Conservation (phyloP, 192 early-diverging fungal species). For the Phycomyces nitens region DNA sequence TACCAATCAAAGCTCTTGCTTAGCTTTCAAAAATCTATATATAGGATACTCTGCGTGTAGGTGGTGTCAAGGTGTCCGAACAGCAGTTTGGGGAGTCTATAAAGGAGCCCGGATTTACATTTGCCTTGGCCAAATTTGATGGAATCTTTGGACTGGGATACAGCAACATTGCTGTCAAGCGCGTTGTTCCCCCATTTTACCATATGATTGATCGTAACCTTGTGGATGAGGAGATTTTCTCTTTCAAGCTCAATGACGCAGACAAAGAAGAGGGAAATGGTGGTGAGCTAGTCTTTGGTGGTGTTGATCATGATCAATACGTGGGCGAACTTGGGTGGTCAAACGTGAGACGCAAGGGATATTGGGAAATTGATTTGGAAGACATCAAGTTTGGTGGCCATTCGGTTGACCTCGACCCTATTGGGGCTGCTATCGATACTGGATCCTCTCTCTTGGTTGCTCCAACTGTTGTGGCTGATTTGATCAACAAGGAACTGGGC, state of each 20-base stretch:
- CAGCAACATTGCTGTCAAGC: slow-evolving; percentile 81
- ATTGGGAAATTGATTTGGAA: slow-evolving; percentile 96
- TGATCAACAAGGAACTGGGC: slow-evolving; percentile 88
- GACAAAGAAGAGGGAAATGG: slow-evolving; percentile 50
- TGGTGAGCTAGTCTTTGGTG: slow-evolving; percentile 93
- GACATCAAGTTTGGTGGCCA: slow-evolving; percentile 75
- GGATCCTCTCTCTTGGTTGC: slow-evolving; percentile 84
- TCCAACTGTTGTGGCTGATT: slow-evolving; percentile 75
- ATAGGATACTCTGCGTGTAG: slow-evolving; percentile 65
- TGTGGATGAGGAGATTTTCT: slow-evolving; percentile 85
- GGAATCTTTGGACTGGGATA: slow-evolving; percentile 93
- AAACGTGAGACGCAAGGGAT: slow-evolving; percentile 84
- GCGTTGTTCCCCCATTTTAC: slow-evolving; percentile 93
- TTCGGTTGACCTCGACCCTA: slow-evolving; percentile 57
- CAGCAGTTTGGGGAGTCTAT: slow-evolving; percentile 93
- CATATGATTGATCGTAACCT: slow-evolving; percentile 79
- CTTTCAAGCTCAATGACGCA: slow-evolving; percentile 78
- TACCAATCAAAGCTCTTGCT: too few relatives aligned
- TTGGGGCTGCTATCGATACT: slow-evolving; percentile 88
- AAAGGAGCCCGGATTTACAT: slow-evolving; percentile 93
- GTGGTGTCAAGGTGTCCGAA: slow-evolving; percentile 61
- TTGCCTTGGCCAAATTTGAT: slow-evolving; percentile 91
- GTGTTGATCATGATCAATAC: slow-evolving; percentile 73
- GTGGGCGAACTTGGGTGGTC: slow-evolving; percentile 73
- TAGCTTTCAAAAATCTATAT: too few relatives aligned